These are phyloP conservation scores for Aspergillus leporis DNA, from an alignment of 495 filamentous ascomycete genomes.

Conservation along the genomic window DNA sequence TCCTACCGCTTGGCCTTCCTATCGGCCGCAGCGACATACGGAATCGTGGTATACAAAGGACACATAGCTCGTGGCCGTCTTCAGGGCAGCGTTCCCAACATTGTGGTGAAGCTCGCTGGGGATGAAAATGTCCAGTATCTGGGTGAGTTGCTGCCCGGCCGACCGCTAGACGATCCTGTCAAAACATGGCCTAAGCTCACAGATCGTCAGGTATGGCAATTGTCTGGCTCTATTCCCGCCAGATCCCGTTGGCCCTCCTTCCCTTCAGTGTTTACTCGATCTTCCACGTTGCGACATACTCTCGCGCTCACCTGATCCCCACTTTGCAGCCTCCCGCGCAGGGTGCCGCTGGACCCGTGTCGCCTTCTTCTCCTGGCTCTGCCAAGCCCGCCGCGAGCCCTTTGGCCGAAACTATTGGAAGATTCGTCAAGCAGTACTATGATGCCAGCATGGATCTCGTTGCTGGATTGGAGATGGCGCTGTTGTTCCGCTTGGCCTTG, in stretches of 20 bases:
- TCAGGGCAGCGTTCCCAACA: conserved; percentile 59
- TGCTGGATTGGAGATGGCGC: conserved; percentile 69
- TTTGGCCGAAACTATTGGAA: conserved; percentile 76
- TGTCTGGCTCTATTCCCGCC: conserved; percentile 89
- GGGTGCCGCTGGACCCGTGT: conserved; percentile 41
- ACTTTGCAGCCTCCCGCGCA: conserved; percentile 45
- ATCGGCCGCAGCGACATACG: conserved; percentile 87
- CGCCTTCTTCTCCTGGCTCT: conserved; percentile 53
- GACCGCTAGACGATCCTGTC: background rate
- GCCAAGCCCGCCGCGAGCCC: conserved; percentile 60
- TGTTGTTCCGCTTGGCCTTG: conserved; percentile 80
- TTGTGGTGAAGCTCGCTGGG: conserved; percentile 61
- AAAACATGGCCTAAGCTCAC: background rate
- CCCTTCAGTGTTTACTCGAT: conserved; percentile 96
- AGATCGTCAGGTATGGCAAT: conserved; percentile 76
- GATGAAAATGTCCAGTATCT: conserved; percentile 99
- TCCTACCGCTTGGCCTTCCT: conserved; percentile 89
- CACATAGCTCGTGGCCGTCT: conserved; percentile 75
- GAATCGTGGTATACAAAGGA: conserved; percentile 99
- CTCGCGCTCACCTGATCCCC: conserved; percentile 54
- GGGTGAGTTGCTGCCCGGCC: conserved; percentile 56
- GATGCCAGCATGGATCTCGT: conserved; percentile 85
- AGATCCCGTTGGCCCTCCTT: conserved; percentile 85
- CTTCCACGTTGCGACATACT: conserved; percentile 91
- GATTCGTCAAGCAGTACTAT: conserved; percentile 97